Percentiles rank a stretch among this genome's conserved stretches.
Evolutionary conservation across 768 basidiomycete genomes (phyloP).

Genomic region (Tricholoma flavovirens): DNA sequence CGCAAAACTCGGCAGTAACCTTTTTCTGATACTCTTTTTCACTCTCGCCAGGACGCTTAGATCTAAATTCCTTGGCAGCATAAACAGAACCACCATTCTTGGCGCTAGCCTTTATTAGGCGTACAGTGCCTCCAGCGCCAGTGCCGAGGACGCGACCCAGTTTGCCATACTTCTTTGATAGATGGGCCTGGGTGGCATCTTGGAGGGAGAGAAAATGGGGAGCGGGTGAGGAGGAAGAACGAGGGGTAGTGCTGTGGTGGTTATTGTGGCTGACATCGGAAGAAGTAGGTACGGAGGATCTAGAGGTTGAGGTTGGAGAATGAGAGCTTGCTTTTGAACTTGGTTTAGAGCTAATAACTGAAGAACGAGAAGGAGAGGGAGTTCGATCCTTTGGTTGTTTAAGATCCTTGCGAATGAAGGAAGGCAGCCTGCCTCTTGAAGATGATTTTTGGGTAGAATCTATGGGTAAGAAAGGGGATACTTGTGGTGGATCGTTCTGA

Average conservation of each 20-base stretch:
- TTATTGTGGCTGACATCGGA: slow-evolving; percentile 13
- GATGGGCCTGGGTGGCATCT: slow-evolving; percentile 81
- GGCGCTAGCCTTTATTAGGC: slow-evolving; percentile 81
- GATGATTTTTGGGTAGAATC: slow-evolving; percentile 3
- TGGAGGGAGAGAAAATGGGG: slow-evolving; percentile 47
- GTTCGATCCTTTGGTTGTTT: slow-evolving; percentile 44
- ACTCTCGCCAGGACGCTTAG: slow-evolving; percentile 80
- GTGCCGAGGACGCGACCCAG: slow-evolving; percentile 95
- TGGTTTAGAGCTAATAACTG: slow-evolving; percentile 13
- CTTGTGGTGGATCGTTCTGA: slow-evolving; percentile 48
- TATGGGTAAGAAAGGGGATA: slow-evolving; percentile 19
- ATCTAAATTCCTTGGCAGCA: slow-evolving; percentile 97
- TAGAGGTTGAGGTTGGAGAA: slow-evolving; percentile 17
- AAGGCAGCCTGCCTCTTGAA: slow-evolving; percentile 22
- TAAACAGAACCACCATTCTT: slow-evolving; percentile 84
- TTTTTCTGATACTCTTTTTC: slow-evolving; percentile 99
- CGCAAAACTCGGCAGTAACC: slow-evolving; percentile 98
- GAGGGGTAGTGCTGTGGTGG: slow-evolving; percentile 8
- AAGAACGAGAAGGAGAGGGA: slow-evolving; percentile 25
- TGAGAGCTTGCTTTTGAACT: slow-evolving; percentile 13
- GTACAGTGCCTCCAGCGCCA: slow-evolving; percentile 97
- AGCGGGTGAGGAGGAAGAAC: slow-evolving; percentile 26
- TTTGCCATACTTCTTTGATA: slow-evolving; percentile 99
- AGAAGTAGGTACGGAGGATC: slow-evolving; percentile 1
- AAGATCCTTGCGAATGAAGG: slow-evolving; percentile 24